Evolutionary conservation across 352 stramenopile genomes (phyloP), one percentile per base, ranked within the genome.

Genomic region (Globisporangium heterothallicum): DNA sequence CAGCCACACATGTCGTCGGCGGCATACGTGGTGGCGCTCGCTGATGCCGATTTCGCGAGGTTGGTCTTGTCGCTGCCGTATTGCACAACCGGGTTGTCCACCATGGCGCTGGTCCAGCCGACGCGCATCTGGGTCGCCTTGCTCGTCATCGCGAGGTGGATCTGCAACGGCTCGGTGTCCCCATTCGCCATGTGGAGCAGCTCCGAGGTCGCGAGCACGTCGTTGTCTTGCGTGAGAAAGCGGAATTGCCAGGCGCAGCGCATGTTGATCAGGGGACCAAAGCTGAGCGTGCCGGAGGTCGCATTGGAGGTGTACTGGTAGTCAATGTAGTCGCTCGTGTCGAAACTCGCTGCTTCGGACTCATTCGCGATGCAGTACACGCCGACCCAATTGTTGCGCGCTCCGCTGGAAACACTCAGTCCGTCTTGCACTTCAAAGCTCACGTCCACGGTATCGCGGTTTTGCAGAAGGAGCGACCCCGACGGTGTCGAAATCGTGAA

Each of bases 51-150:
- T 16, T 38, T 19, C 34, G 22, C 64, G 40, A 66, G 25, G 14
- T 66, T 69, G 1, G 54, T 26, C 7, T 30, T 49, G 10, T 58
- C 18, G 14, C 63, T 53, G 16, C 70, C 65, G 35, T 71, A 84
- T 14, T 56, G 46, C 44, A 82, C 72, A 8, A 70, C 49, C 6
- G 66, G 70, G 8, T 56, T 49, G 2, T 57, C 36, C n/a, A 73
- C 65, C 26, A 64, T 54, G 25, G 45, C 72, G 44, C 70, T 84
- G 16, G 70, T 72, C 74, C 74, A 86, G 50, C 73, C 74, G 40
- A 86, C 70, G 21, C 72, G 59, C 63, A 86, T 81, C 49, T 83
- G 60, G 25, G 60, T 55, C 3, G 38, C 8, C 13, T 25, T 50
- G 30, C 16, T 32, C 6, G 55, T 61, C 32, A 61, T 45, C 18